These are phyloP conservation scores for Salmacisia buchloeana DNA, from an alignment of 1,284 basidiomycete genomes.

Conservation along the genomic window DNA sequence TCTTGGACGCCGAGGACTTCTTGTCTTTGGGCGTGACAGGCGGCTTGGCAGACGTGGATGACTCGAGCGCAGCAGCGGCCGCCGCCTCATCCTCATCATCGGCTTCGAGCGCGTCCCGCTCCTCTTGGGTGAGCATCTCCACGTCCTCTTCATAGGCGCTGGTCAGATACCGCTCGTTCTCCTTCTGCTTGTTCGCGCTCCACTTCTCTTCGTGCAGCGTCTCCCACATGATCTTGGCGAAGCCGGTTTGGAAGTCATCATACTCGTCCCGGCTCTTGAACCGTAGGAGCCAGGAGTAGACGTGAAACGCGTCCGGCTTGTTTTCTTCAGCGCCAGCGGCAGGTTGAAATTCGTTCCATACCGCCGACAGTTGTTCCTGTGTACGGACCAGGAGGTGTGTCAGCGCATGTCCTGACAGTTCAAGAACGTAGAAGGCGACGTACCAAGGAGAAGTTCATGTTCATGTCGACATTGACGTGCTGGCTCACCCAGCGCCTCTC, in stretches of 20 bases:
- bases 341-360: slow-evolving; percentile 64
- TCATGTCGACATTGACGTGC: slow-evolving; percentile 60
- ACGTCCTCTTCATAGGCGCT: slow-evolving; percentile 66
- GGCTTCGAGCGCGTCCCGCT: slow-evolving; percentile 3
- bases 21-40: slow-evolving; percentile 29
- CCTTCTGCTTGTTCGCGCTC: slow-evolving; percentile 57
- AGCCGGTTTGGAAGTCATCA: slow-evolving; percentile 62
- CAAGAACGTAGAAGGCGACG: not conserved
- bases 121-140: slow-evolving; percentile 65
- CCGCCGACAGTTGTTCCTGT: slow-evolving; percentile 60
- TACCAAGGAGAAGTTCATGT: slow-evolving; percentile 39
- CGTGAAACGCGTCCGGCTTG: slow-evolving; percentile 44
- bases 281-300: slow-evolving; percentile 76
- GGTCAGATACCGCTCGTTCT: slow-evolving; percentile 62
- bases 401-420: not conserved
- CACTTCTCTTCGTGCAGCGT: slow-evolving; percentile 69
- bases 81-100: slow-evolving; percentile 25
- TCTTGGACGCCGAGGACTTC: slow-evolving; percentile 18
- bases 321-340: not conserved
- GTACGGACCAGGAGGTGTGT: not conserved
- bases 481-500: slow-evolving; percentile 61
- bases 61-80: slow-evolving; percentile 9
- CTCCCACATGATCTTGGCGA: slow-evolving; percentile 76
- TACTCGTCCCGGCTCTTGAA: slow-evolving; percentile 64
- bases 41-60: slow-evolving; percentile 11